Conservation (phyloP, 2,329 filamentous ascomycete species). For the Botrytis paeoniae region DNA sequence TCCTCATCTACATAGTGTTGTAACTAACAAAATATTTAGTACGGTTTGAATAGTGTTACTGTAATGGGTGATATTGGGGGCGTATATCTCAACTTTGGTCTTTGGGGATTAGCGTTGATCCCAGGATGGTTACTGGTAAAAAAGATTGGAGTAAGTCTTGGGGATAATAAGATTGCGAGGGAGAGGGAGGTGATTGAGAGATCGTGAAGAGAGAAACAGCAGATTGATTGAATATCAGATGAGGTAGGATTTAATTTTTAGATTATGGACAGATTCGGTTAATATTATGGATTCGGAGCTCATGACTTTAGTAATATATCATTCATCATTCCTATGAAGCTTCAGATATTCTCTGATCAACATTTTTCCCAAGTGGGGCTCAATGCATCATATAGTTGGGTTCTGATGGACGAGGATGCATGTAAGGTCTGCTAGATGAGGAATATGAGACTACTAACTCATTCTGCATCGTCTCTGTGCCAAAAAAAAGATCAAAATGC, state of each 20-base stretch:
- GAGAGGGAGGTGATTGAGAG: conserved; percentile 19
- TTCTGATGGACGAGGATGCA: not conserved
- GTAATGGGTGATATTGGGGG: conserved; percentile 64
- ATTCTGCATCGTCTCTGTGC: too few species aligned
- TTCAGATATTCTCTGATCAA: not conserved
- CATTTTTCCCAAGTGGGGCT: not conserved
- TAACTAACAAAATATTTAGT: conserved; percentile 40
- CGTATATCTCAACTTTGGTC: conserved; percentile 67
- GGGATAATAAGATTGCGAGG: conserved; percentile 31
- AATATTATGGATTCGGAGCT: not conserved
- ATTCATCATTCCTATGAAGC: not conserved
- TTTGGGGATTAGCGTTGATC: conserved; percentile 62
- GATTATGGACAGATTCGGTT: not conserved
- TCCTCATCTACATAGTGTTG: not conserved
- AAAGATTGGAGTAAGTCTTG: conserved; percentile 32
- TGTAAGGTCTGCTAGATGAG: too few species aligned
- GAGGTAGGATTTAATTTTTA: not conserved
- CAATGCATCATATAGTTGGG: not conserved
- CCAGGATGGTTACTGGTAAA: conserved; percentile 65
- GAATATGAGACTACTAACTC: too few species aligned
- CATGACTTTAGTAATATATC: not conserved
- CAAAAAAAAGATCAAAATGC: too few species aligned
- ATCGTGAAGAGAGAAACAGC: not conserved
- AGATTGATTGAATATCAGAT: not conserved
- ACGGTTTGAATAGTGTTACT: conserved; percentile 60